Evolutionary conservation across 257 asterid species (phyloP), one percentile per base, ranked within the genome.

Genomic region (Salvia rosmarinus): DNA sequence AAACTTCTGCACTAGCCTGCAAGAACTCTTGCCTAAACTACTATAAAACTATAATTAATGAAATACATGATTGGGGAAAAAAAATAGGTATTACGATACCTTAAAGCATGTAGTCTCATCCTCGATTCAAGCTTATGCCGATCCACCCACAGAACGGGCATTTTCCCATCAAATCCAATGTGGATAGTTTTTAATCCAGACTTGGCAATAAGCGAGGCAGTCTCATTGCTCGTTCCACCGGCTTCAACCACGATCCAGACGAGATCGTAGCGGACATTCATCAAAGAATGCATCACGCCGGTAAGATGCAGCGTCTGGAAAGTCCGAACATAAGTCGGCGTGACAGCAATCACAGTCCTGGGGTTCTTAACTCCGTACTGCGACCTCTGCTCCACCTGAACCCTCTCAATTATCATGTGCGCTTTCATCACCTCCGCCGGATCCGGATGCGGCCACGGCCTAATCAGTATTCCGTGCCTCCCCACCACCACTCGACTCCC

Each of bases 401-500:
- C 98, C 77, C 90, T 82, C 85, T 89, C 92, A 37, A 95, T 88
- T 75, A 95, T 87, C 81, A 82, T 52, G 81, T 95, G 96, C 23
- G 99, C 99, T 77, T 73, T 88, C 90, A 85, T 88, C 75, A 91
- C 97, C 90, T 95, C 98, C 65, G 55, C 84, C 67, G 96, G 89
- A 83, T 91, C 91, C 76, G 99, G 99, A 82, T 95, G 98, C 64
- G 99, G 99, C 99, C 99, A 95, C n/a, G 98, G 95, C 67, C 97
- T 62, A 44, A 89, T 89, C 82, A 87, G 79, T 46, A 95, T 95
- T 79, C 97, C 98, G 64, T 95, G 99, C 83, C 99, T 74, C 49
- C 99, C 99, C 2, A 91, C 99, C 75, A 95, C 97, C 72, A 95
- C 99, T 62, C 88, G 60, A 42, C 96, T 87, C 37, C 86, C 79